Conservation (phyloP, 2,329 filamentous ascomycete genomes). For the Gaeumannomyces tritici region DNA sequence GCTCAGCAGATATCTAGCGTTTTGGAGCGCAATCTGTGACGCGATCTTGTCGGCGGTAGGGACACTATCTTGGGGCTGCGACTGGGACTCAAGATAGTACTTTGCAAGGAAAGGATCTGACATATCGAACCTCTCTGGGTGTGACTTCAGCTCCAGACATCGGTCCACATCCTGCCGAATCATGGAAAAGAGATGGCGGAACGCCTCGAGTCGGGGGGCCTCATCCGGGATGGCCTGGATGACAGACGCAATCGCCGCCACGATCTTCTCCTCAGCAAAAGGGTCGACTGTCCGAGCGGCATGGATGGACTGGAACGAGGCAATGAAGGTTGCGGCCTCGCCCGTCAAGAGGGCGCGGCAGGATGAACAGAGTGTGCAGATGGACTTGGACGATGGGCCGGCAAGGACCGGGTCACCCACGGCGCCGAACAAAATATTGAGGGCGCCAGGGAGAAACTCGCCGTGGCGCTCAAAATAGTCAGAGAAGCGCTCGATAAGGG, state of each 20-base stretch:
- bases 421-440: conserved; percentile 66
- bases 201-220: conserved; percentile 38
- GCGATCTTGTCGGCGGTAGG: conserved; percentile 30
- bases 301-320: conserved; percentile 61
- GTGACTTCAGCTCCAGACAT: conserved; percentile 24
- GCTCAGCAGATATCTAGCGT: conserved; percentile 58
- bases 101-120: conserved; percentile 6
- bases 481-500: conserved; percentile 62
- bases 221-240: conserved; percentile 61
- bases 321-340: conserved; percentile 59
- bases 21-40: conserved; percentile 39
- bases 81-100: conserved; percentile 7
- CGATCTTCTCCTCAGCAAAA: conserved; percentile 61
- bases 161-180: conserved; percentile 52
- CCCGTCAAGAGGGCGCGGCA: conserved; percentile 60
- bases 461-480: conserved; percentile 67
- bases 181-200: conserved; percentile 50
- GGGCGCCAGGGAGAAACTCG: conserved; percentile 55
- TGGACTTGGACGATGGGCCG: conserved; percentile 63
- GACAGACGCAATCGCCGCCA: conserved; percentile 65
- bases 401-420: conserved; percentile 54
- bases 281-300: conserved; percentile 51
- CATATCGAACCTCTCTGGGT: conserved; percentile 15
- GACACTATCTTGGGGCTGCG: conserved; percentile 6
- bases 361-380: conserved; percentile 64